Evolutionary conservation across 1,284 basidiomycete genomes (phyloP).

Genomic region (Apiotrichum montevideense): DNA sequence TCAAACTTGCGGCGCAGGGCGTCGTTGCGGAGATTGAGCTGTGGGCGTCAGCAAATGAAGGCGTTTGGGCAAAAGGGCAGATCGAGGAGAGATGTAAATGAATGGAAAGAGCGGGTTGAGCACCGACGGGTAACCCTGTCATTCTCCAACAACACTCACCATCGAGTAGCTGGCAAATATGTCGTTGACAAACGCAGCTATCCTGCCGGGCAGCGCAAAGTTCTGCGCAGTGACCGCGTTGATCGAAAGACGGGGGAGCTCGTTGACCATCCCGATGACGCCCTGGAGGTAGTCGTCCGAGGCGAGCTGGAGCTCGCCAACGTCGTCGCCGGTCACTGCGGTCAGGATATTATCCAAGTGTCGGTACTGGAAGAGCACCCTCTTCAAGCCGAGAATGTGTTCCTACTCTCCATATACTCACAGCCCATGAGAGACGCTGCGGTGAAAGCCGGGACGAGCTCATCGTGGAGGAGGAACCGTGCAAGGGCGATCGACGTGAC

Average conservation of each 20-base stretch:
- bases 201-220: conserved; percentile 43
- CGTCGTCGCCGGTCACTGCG: conserved; percentile 35
- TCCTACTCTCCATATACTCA: conserved; percentile 19
- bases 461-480: conserved; percentile 42
- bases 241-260: conserved; percentile 46
- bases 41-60: not conserved
- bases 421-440: conserved; percentile 40
- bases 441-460: conserved; percentile 37
- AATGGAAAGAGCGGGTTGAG: not conserved
- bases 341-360: not conserved
- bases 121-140: no score
- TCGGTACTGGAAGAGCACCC: no score
- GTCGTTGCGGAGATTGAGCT: conserved; percentile 48
- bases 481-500: conserved; percentile 40
- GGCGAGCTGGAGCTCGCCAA: conserved; percentile 36
- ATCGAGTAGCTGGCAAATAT: conserved; percentile 47
- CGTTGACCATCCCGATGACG: conserved; percentile 47
- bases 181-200: conserved; percentile 47
- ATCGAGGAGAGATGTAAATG: not conserved
- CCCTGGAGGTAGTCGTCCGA: conserved; percentile 48
- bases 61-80: no score
- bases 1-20: conserved; percentile 45
- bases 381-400: no score
- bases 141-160: conserved; percentile 22
- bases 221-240: conserved; percentile 47